Evolutionary conservation across 1,284 basidiomycete species (phyloP).

Genomic region (Phellopilus nigrolimitatus): DNA sequence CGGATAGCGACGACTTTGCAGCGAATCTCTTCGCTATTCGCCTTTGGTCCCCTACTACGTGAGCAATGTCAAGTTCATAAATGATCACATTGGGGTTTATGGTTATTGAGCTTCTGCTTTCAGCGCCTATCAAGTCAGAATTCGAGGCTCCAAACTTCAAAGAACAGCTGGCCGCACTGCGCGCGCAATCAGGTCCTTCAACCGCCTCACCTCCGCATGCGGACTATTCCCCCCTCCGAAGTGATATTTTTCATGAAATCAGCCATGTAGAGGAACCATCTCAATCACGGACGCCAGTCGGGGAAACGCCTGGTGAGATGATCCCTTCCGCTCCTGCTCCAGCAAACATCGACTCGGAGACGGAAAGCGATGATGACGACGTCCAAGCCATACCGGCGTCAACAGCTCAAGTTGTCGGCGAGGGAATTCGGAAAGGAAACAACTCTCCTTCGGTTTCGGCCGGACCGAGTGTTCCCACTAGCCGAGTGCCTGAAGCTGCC

Average conservation of each 20-base stretch:
- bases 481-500: background rate
- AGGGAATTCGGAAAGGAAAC: background rate
- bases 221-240: too few species aligned
- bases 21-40: slow-evolving; percentile 65
- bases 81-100: background rate
- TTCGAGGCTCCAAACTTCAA: slow-evolving; percentile 24
- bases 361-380: slow-evolving; percentile 21
- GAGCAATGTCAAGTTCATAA: slow-evolving; percentile 29
- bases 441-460: background rate
- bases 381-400: slow-evolving; percentile 8
- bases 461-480: background rate
- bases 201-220: too few species aligned
- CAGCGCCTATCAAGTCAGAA: slow-evolving; percentile 30
- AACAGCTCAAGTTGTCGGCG: slow-evolving; percentile 1
- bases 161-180: slow-evolving; percentile 7
- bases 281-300: background rate
- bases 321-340: slow-evolving; percentile 3
- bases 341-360: slow-evolving; percentile 22
- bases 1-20: slow-evolving; percentile 57
- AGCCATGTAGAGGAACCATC: background rate
- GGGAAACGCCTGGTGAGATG: background rate
- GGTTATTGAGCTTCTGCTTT: background rate
- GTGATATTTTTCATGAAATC: too few species aligned
- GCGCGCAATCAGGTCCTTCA: too few species aligned
- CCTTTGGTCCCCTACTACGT: slow-evolving; percentile 60